A percentile compares a stretch with the other conserved stretches of the same genome.
Conservation (phyloP, 2,329 filamentous ascomycete genomes). For the Hirsutella rhossiliensis region DNA sequence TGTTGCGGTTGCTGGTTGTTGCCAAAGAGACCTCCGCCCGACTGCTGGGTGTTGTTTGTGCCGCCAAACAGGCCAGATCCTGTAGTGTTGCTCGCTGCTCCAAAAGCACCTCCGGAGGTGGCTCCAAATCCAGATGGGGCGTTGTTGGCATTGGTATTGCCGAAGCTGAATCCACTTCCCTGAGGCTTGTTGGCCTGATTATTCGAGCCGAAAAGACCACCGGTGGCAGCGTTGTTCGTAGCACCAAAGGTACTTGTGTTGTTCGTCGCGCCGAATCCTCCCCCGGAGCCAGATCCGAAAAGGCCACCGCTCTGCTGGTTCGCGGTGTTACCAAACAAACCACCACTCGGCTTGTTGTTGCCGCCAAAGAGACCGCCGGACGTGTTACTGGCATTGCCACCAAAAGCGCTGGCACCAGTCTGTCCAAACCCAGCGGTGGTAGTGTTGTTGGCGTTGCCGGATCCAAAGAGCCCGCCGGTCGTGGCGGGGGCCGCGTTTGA, state of each 20-base stretch:
- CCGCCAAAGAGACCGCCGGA: constrained; percentile 27
- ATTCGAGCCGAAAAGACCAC: constrained; percentile 29
- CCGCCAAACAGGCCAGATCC: constrained; percentile 30
- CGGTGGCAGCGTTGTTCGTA: constrained; percentile 15
- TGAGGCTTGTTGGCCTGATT: constrained; percentile 23
- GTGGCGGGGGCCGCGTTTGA: constrained; percentile 18
- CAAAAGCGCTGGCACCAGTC: constrained; percentile 26
- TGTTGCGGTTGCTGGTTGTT: constrained; percentile 20
- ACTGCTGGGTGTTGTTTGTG: constrained; percentile 15
- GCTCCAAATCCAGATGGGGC: constrained; percentile 13
- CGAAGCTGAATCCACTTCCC: constrained; percentile 26
- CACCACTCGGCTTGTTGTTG: constrained; percentile 12
- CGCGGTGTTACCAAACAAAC: constrained; percentile 12
- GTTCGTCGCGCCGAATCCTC: constrained; percentile 24
- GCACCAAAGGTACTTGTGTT: constrained; percentile 20
- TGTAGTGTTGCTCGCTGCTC: constrained; percentile 12
- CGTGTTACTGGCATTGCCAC: constrained; percentile 15
- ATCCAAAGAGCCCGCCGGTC: constrained; percentile 24
- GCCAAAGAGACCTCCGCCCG: constrained; percentile 35
- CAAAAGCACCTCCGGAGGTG: constrained; percentile 20
- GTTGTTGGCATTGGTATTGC: constrained; percentile 23
- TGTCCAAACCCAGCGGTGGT: constrained; percentile 9
- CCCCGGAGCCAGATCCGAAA: constrained; percentile 15
- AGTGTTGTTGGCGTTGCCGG: constrained; percentile 15
- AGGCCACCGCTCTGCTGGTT: constrained; percentile 10